Evolutionary conservation across 2,329 filamentous ascomycete genomes (phyloP), one percentile per base, ranked within the genome.

Genomic region (Rugonectria rugulosa): DNA sequence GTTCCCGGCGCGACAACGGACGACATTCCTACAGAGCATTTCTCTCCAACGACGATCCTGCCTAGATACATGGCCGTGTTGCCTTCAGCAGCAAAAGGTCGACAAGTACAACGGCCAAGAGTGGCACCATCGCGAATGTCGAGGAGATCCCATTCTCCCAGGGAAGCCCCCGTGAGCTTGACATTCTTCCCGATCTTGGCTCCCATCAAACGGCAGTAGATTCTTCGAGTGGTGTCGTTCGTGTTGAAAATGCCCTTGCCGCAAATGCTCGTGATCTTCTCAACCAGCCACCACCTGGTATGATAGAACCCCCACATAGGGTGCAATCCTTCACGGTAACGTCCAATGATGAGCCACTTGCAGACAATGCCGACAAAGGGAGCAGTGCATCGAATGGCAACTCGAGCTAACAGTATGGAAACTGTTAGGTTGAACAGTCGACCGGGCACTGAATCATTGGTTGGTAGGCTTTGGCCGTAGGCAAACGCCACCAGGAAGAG

Each of bases 221-320:
- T 56, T 8, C 75, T 64, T 5, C 72, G 68, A 0, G 75, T 75
- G 27, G 59, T 70, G 41, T 80, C 75, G 38, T 71, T 74, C 44
- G 70, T 56, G 19, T 65, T 67, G 57, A 82, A 83, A 26, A 78
- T 53, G 1, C 81, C 81, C 53, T 73, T 75, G 14, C 81, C 82
- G 52, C 75, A 76, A 11, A 84, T 70, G 29, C 75, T 73, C 3
- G 81, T 71, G 17, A 78, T 77, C 70, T 85, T 85, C 64, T 85
- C 78, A 2, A 79, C 77, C 50, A 85, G 61, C 83, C 83, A 86
- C 83, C 83, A 86, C 8, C 81, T 74, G 0, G 80, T 84, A 64
- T 85, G 82, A 62, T 85, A 85, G 1, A 66, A 57, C 2, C 81
- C 81, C 83, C 83, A 86, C 82, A 86, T 86, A 2, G 83, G 82